Evolutionary conservation across 495 filamentous ascomycete species (phyloP), one percentile per base, ranked within the genome.

Genomic region (Penicillium bovifimosum): DNA sequence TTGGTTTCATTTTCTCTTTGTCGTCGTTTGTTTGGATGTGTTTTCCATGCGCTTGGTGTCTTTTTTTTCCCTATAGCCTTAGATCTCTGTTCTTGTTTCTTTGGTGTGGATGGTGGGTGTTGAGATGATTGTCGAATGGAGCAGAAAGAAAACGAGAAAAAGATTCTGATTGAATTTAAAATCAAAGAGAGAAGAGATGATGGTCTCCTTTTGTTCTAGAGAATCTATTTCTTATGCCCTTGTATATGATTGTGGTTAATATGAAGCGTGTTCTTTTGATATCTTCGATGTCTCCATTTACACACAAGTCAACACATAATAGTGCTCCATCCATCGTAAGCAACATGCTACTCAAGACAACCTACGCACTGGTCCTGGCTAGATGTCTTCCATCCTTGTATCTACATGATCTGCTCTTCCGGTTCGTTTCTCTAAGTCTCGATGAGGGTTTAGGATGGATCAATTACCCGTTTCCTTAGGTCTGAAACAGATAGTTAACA

Each of bases 221-320:
- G 46, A 48, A 29, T 28, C 4, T 24, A 39, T 38, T 10, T 29
- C 7, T 48, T 8, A 46, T 34, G 32, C 28, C 32, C 34, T 14
- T 41, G 17, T 41, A 50, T 33, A 27, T 50, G 13, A 41, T 41
- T 18, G n/a, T 50, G 35, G 14, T 50, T 50, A 50, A 50, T 50
- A 20, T 50, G 47, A 41, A 50, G 47, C 47, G 36, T 50, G 29
- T 41, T 50, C 33, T 41, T 33, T 39, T 41, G 18, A 40, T 20
- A 24, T 40, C 38, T 18, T 6, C 10, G 38, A 17, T 40, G 3
- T 20, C 34, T 24, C 17, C n/a, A 6, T 31, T 7, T 31, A 31
- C 1, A 31, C 29, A n/a, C n/a, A n/a, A n/a, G n/a, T n/a, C n/a
- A n/a, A n/a, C n/a, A n/a, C n/a, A n/a, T n/a, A n/a, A n/a, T 9